Base-by-base conservation (phyloP, 2,329 filamentous ascomycete species). In the Nothopassalora personata region DNA sequence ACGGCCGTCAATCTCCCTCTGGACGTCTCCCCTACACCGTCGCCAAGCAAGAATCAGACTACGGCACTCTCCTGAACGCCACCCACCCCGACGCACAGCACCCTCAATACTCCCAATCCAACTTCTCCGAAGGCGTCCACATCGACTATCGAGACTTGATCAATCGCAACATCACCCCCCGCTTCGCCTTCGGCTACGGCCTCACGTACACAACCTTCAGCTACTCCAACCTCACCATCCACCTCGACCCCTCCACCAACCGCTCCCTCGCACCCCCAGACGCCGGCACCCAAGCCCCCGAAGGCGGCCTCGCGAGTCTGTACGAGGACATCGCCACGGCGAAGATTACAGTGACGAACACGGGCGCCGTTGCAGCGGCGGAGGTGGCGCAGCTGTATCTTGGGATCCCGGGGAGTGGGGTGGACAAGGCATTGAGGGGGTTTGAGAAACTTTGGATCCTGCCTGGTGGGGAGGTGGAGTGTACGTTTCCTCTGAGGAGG, bases 271-370 rank as follows among this genome's bases (percentile, higher is more conserved):
- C 53, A 10, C 64, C 64, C 30, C 63, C 64, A 18, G 64, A 65
- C 28, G 54, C 62, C 1, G 28, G 46, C 10, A 45, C 52, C 2
- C 52, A 53, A 5, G 53, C 61, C 8, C 56, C 61, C 11, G 58
- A 60, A 46, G 64, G 64, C 11, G 64, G 64, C n/a, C 58, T 66
- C 15, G 60, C 56, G 7, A 62, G 81, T 0, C 79, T 92, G 0
- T 92, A 85, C 78, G 81, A 88, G 39, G 71, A 78, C 0, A 78
- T 86, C 0, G 86, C 82, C 61, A 73, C 73, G n/a, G 75, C 89
- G 9, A 76, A 78, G 1, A 80, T 83, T 4, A 79, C 74, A 0
- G 75, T 93, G 1, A 80, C 75, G 4, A 94, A 94, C 67, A 81
- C 79, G 0, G 89, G 89, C 1, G 64, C 68, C 60, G 73, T 75